These are phyloP conservation scores for Sabuloglossum arenarium DNA, from an alignment of 495 filamentous ascomycete species.

Conservation along the genomic window DNA sequence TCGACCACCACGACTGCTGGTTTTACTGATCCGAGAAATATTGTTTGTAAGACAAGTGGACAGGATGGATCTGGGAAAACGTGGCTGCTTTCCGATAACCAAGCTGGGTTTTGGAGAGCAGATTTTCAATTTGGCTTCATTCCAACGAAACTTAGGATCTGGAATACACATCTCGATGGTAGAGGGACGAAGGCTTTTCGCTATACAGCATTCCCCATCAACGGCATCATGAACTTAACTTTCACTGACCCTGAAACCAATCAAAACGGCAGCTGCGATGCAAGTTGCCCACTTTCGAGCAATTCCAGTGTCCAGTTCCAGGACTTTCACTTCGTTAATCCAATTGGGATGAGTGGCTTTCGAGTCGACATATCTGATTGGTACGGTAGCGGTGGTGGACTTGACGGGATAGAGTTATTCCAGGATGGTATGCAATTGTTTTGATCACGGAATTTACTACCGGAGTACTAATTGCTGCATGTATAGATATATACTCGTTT, in stretches of 20 bases:
- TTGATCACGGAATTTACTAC: neutral
- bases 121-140: conserved; percentile 60
- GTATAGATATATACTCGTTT: conserved; percentile 55
- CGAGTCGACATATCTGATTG: conserved; percentile 65
- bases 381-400: conserved; percentile 71
- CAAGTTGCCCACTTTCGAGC: conserved; percentile 56
- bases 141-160: conserved; percentile 69
- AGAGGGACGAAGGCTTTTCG: conserved; percentile 74
- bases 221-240: conserved; percentile 92
- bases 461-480: conserved; percentile 8
- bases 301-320: conserved; percentile 43
- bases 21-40: conserved; percentile 59
- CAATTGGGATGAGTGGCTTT: conserved; percentile 74
- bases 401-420: conserved; percentile 81
- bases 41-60: conserved; percentile 58
- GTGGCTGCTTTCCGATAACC: conserved; percentile 67
- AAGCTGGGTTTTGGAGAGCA: conserved; percentile 68
- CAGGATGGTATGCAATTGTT: conserved; percentile 33
- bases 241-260: conserved; percentile 56
- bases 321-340: conserved; percentile 81
- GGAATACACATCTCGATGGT: conserved; percentile 74
- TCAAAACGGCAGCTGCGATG: conserved; percentile 46
- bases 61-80: conserved; percentile 46
- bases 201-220: conserved; percentile 59
- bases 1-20: conserved; percentile 39